Evolutionary conservation across 192 early-diverging fungal species (phyloP), one percentile per base, ranked within the genome.

Genomic region (Gonapodya prolifera): DNA sequence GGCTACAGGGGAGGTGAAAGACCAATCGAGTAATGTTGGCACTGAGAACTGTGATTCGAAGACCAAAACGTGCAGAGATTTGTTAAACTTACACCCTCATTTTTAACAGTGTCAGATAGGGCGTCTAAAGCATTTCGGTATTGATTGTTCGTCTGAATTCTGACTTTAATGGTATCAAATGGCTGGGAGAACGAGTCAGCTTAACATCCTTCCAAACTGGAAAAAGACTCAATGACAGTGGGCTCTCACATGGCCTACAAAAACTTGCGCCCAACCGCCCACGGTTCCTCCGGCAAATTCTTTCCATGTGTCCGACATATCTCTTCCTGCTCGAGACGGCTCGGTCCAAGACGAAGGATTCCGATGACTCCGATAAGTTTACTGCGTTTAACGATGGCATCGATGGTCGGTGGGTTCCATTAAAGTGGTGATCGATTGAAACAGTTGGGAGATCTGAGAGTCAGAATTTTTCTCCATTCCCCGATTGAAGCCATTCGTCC

Each of bases 251-350:
- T 91, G 89, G 23, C 90, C 88, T 82, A 88, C 83, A 35, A 88
- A 80, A 34, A 92, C 91, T 79, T 92, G 91, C 2, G 91, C 90
- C 89, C 89, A 91, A 70, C 91, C 91, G 69, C 88, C 89, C 17
- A 88, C 79, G 31, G 88, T 92, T 31, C 88, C 90, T 34, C 71
- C 71, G 8, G 32, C 32, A 73, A 73, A 32, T 32, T 73, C 71
- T 61, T 23, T 61, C 45, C 8, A 23, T 16, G 45, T 61, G 45
- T 61, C 45, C 23, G 45, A 8, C 45, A 61, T 61, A 61, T 61
- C 8, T 8, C n/a, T n/a, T n/a, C n/a, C 8, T 61, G 45, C 23
- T 61, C 45, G 45, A 61, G n/a, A n/a, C n/a, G n/a, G n/a, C n/a
- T n/a, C n/a, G n/a, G n/a, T n/a, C n/a, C n/a, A n/a, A n/a, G n/a